These are phyloP conservation scores for Starmerella vitae DNA, from an alignment of 805 yeast genomes.

Conservation along the genomic window DNA sequence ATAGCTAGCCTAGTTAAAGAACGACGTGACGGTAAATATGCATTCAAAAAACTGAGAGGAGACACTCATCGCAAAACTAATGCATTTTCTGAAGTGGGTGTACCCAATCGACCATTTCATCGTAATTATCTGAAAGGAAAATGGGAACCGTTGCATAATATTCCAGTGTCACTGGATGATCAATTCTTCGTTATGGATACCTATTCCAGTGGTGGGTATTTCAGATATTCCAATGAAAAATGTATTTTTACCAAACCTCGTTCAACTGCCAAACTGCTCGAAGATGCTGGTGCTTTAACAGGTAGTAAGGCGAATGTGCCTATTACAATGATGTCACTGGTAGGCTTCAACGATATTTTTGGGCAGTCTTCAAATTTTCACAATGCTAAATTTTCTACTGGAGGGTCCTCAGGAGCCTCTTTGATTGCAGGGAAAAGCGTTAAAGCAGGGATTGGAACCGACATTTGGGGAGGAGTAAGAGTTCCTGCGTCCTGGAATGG, in stretches of 20 bases:
- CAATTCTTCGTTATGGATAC: constrained; percentile 39
- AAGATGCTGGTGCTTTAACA: constrained; percentile 43
- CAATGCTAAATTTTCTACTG: constrained; percentile 34
- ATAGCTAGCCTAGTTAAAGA: too few relatives aligned
- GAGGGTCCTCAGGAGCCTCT: constrained; percentile 43
- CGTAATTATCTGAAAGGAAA: too few relatives aligned
- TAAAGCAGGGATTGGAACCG: constrained; percentile 43
- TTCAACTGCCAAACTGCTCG: constrained; percentile 32
- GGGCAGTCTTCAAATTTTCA: constrained; percentile 41
- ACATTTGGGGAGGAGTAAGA: constrained; percentile 45
- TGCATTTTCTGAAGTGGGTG: too few relatives aligned
- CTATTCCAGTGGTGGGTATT: constrained; percentile 41
- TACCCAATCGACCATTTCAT: too few relatives aligned
- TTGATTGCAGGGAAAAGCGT: constrained; percentile 39
- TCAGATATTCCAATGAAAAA: constrained; percentile 31
- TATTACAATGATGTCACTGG: constrained; percentile 41
- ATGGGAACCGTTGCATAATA: too few relatives aligned
- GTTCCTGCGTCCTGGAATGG: constrained; percentile 43
- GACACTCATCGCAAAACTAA: too few relatives aligned
- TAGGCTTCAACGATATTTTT: constrained; percentile 41
- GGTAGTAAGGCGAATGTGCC: constrained; percentile 45
- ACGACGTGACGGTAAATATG: too few relatives aligned
- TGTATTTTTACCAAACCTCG: too few relatives aligned
- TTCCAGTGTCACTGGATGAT: constrained; percentile 50
- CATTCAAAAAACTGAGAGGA: too few relatives aligned